phyloP scores from a whole-genome alignment of 2,329 filamentous ascomycete genomes.

The Neocucurbitaria cava region DNA sequence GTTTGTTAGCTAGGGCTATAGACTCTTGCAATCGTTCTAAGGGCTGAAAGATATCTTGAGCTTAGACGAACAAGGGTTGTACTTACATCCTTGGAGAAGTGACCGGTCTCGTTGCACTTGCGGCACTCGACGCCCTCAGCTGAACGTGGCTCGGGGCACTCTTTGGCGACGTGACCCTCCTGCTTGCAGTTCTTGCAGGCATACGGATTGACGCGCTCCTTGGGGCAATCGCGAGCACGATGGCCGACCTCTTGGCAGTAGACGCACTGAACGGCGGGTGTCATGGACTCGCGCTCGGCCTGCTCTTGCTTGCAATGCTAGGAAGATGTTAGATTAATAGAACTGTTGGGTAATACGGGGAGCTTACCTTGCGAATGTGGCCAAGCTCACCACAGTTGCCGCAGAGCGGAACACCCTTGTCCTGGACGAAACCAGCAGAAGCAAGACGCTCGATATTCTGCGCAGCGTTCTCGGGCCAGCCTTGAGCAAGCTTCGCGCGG shows the following conservation, averaged over 20 bases:
- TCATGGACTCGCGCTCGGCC: constrained; percentile 53
- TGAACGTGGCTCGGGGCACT: constrained; percentile 56
- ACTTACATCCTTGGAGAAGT: constrained; percentile 46
- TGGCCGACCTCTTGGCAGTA: constrained; percentile 71
- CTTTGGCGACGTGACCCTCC: constrained; percentile 45
- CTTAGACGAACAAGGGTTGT: neutral
- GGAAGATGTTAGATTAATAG: constrained; percentile 6
- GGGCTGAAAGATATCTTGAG: neutral
- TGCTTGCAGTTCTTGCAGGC: constrained; percentile 74
- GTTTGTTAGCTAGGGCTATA: constrained; percentile 18
- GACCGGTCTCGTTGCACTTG: constrained; percentile 64
- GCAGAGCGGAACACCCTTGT: constrained; percentile 67
- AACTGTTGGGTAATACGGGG: no score
- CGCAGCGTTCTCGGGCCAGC: constrained; percentile 65
- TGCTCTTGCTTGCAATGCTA: constrained; percentile 67
- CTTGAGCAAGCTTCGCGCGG: constrained; percentile 57
- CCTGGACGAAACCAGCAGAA: constrained; percentile 70
- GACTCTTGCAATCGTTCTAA: neutral
- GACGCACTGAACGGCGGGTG: constrained; percentile 63
- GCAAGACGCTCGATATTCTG: constrained; percentile 70
- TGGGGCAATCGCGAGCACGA: constrained; percentile 69
- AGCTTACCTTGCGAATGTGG: constrained; percentile 58
- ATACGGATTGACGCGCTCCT: constrained; percentile 64
- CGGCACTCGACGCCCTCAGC: constrained; percentile 68
- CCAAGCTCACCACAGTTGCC: constrained; percentile 70